Conservation (phyloP, 164 flowering plant species). For the Buxus sempervirens region DNA sequence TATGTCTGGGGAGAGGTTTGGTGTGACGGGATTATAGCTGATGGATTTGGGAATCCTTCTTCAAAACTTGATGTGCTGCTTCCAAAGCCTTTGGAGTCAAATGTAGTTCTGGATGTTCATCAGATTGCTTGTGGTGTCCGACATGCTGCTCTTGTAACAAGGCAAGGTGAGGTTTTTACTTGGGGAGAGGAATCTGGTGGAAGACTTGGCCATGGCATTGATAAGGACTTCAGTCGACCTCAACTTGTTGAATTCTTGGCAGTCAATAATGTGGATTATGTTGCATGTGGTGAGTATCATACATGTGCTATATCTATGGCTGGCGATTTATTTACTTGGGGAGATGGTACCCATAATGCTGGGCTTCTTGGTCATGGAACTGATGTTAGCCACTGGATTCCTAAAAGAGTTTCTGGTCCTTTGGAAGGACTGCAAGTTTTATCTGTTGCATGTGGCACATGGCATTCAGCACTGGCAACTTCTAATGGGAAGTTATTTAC, state of each 20-base stretch:
- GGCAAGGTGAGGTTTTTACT: constrained; percentile 92
- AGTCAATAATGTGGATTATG: constrained; percentile 50
- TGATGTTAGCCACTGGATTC: constrained; percentile 79
- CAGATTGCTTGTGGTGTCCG: constrained; percentile 81
- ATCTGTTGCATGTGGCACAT: constrained; percentile 77
- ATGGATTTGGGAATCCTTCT: constrained; percentile 33
- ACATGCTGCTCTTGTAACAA: constrained; percentile 82
- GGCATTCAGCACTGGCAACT: constrained; percentile 81
- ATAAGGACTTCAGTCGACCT: constrained; percentile 56
- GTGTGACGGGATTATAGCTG: constrained; percentile 46
- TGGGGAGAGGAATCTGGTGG: too few species aligned
- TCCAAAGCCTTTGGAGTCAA: constrained; percentile 76
- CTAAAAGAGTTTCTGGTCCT: constrained; percentile 66
- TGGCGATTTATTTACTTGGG: constrained; percentile 83
- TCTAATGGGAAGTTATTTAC: constrained; percentile 63
- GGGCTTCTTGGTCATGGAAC: constrained; percentile 79
- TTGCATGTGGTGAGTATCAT: constrained; percentile 84
- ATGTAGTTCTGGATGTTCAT: constrained; percentile 80
- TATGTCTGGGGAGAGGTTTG: constrained; percentile 91
- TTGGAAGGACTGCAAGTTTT: constrained; percentile 72
- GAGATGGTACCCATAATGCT: constrained; percentile 69
- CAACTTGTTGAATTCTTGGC: constrained; percentile 67
- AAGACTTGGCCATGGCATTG: constrained; percentile 79
- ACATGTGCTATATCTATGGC: constrained; percentile 70
- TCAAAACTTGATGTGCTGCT: constrained; percentile 55